Evolutionary conservation across 805 yeast species (phyloP).

Genomic region (Candida cerambycidarum): DNA sequence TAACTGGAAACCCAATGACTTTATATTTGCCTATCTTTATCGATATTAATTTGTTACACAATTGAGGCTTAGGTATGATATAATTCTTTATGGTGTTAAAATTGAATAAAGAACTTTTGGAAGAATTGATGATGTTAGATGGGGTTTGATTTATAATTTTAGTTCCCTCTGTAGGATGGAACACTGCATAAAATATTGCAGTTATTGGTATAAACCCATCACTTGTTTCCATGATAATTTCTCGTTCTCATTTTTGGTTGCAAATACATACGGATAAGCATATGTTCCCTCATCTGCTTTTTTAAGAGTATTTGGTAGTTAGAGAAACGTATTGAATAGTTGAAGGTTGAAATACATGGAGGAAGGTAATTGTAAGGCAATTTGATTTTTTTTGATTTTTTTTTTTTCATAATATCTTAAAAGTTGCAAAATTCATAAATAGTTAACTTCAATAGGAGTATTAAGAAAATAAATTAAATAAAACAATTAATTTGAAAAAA

Average conservation of each 20-base stretch:
- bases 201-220: constrained; percentile 85
- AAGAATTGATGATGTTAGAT: constrained; percentile 55
- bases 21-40: constrained; percentile 68
- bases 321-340: too few species aligned
- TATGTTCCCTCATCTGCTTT: too few species aligned
- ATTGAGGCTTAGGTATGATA: constrained; percentile 88
- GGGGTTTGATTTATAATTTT: constrained; percentile 92
- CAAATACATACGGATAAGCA: neutral
- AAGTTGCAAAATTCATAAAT: too few species aligned
- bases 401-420: too few species aligned
- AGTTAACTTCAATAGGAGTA: too few species aligned
- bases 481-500: too few species aligned
- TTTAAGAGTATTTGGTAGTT: neutral
- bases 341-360: too few species aligned
- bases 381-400: too few species aligned
- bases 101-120: constrained; percentile 46
- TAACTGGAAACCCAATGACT: constrained; percentile 87
- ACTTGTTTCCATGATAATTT: constrained; percentile 14
- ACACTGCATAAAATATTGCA: constrained; percentile 85
- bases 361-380: too few species aligned
- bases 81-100: constrained; percentile 88
- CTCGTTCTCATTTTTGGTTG: constrained; percentile 2
- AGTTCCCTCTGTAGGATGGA: constrained; percentile 95
- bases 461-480: too few species aligned
- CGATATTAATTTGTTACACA: constrained; percentile 80